Percentiles rank a stretch among this genome's conserved stretches.
These are phyloP conservation scores for Phytopythium oedochilum DNA, from an alignment of 352 stramenopile genomes.

Conservation along the genomic window DNA sequence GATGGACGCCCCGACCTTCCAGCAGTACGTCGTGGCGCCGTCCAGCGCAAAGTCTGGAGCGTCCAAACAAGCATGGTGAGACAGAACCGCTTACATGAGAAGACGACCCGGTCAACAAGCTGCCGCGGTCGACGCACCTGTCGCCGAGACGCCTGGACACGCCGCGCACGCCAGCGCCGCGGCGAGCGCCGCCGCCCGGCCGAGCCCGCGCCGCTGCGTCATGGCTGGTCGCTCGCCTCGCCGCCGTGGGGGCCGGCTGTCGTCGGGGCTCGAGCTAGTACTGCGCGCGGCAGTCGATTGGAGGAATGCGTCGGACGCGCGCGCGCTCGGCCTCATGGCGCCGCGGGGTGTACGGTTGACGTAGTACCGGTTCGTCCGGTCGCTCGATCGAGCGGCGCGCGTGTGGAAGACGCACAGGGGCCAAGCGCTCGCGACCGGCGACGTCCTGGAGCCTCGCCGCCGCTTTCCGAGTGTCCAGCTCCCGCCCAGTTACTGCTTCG, in stretches of 20 bases:
- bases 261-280: neutral
- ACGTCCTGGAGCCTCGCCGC: neutral
- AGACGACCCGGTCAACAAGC: neutral
- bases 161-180: constrained; percentile 13
- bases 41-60: constrained; percentile 23
- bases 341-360: too few relatives aligned
- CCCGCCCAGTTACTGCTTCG: neutral
- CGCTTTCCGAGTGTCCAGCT: neutral
- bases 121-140: neutral
- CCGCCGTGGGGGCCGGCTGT: neutral
- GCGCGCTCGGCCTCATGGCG: neutral
- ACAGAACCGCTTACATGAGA: neutral
- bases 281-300: neutral
- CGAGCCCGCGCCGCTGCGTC: constrained; percentile 3
- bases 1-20: constrained; percentile 47
- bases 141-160: neutral
- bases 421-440: neutral
- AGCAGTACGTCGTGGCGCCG: constrained; percentile 55
- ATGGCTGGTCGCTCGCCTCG: constrained; percentile 2
- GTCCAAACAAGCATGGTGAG: neutral
- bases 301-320: neutral
- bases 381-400: neutral
- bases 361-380: neutral
- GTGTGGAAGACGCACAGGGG: neutral
- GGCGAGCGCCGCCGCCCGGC: neutral